Evolutionary conservation across 345 rosid genomes (phyloP).

Genomic region (Dipteronia dyeriana): DNA sequence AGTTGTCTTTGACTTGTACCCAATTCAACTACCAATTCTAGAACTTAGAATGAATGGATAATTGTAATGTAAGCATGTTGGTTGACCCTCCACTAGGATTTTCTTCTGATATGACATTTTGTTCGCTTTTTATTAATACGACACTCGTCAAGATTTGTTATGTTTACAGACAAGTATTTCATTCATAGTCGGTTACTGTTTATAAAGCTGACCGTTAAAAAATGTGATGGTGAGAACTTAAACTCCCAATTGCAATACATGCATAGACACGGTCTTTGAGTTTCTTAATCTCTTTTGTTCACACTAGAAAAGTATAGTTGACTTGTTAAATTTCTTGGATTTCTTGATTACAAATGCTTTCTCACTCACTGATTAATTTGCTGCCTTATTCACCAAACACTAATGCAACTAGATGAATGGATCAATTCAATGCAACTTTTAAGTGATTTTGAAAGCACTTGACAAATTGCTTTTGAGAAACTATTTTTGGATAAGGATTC

Average conservation of each 20-base stretch:
- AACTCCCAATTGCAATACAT: too few species aligned
- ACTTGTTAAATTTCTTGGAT: background rate
- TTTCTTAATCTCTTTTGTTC: background rate
- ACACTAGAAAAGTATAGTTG: background rate
- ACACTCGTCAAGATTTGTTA: too few species aligned
- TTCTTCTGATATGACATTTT: too few species aligned
- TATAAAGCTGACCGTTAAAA: too few species aligned
- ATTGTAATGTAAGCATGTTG: background rate
- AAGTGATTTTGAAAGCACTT: background rate
- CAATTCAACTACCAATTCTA: background rate
- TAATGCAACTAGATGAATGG: background rate
- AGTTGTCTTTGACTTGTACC: background rate
- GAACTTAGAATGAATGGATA: background rate
- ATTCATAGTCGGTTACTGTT: too few species aligned
- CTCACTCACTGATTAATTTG: too few species aligned
- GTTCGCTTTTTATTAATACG: too few species aligned
- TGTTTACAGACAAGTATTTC: too few species aligned
- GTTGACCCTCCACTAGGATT: slow-evolving; percentile 14
- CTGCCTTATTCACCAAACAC: background rate
- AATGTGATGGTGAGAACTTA: too few species aligned
- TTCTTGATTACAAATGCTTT: background rate
- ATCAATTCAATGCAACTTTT: too few species aligned
- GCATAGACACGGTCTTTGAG: too few species aligned
- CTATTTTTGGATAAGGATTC: background rate
- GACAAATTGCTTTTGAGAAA: background rate